Conservation (phyloP, 2,329 filamentous ascomycete genomes). For the Grosmannia huntii region DNA sequence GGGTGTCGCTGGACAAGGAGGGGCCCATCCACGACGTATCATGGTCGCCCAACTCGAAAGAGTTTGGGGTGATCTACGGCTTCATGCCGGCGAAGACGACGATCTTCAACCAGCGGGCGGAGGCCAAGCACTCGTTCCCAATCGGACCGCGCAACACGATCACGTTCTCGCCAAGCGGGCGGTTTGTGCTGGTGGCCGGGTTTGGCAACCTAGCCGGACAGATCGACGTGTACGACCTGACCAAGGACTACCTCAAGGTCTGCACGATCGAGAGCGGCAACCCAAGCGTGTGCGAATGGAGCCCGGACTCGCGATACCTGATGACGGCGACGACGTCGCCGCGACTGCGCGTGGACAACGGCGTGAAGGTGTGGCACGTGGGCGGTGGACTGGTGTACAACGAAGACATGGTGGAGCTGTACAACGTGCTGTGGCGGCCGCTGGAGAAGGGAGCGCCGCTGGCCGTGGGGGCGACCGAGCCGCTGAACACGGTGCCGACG, state of each 20-base stretch:
- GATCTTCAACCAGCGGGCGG: conserved; percentile 85
- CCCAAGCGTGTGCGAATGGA: conserved; percentile 94
- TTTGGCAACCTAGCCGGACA: conserved; percentile 96
- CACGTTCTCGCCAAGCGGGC: conserved; percentile 82
- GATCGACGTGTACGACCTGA: conserved; percentile 93
- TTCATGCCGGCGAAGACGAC: conserved; percentile 99
- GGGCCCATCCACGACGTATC: conserved; percentile 89
- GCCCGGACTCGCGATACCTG: conserved; percentile 87
- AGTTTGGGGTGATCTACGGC: conserved; percentile 95
- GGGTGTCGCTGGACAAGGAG: conserved; percentile 88
- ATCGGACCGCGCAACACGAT: conserved; percentile 89
- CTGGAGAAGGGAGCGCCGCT: conserved; percentile 32
- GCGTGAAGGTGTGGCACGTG: conserved; percentile 89
- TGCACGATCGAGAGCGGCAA: conserved; percentile 92
- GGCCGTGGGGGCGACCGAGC: conserved; percentile 42
- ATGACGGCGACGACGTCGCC: conserved; percentile 97
- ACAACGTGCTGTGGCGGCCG: conserved; percentile 82
- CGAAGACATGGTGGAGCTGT: conserved; percentile 87
- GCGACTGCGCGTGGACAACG: conserved; percentile 90
- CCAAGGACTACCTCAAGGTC: conserved; percentile 87
- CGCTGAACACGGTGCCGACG: conserved; percentile 58
- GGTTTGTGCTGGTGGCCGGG: conserved; percentile 85
- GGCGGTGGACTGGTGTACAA: conserved; percentile 84
- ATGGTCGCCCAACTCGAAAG: conserved; percentile 97
- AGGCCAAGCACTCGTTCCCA: conserved; percentile 73